Base-by-base conservation (phyloP, 768 basidiomycete species). In the Podaxis mareebaensis region DNA sequence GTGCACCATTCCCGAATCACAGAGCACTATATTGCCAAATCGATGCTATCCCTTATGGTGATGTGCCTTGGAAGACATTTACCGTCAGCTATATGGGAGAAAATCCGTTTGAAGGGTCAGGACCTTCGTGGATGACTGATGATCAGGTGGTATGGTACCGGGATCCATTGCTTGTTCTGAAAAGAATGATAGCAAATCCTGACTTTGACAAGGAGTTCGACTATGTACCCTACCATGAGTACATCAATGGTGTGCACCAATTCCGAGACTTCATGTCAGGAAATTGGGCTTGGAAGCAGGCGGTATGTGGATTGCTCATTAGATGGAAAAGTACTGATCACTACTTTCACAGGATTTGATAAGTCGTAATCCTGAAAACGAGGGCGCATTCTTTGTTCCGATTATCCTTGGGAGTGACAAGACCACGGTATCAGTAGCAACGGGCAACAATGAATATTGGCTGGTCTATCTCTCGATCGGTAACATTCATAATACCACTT, bases 31-130 rank as follows among this genome's bases (percentile, higher is more conserved):
- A 77, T 38, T 30, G 46, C 0, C 71, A 68, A 0, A 81, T 83
- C 26, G 76, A 82, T 53, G 56, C 60, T 0, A 79, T 74, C n/a
- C 58, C 53, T 5, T 54, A 72, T 22, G 78, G 78, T 8, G 75
- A 76, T 28, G 70, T 70, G 10, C 73, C 77, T 0, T 83, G 81
- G 80, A 20, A 72, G 3, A 68, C 65, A 2, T 76, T 81, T 60
- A 55, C 66, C 1, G 53, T 76, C 13, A 53, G 61, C 4, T 79
- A 77, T 36, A 28, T 1, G 4, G 28, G 28, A 6, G n/a, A 70
- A 60, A 20, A 66, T 4, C 17, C 58, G 44, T 17, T 58, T 20
- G 66, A 69, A 5, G 65, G 59, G 0, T n/a, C 20, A 13, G 67
- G 70, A 59, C 64, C 15, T 60, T 46, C 66, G 15, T 82, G 78